Evolutionary conservation across 306 rosid species (phyloP), one percentile per base, ranked within the genome.

Genomic region (Cercis canadensis): DNA sequence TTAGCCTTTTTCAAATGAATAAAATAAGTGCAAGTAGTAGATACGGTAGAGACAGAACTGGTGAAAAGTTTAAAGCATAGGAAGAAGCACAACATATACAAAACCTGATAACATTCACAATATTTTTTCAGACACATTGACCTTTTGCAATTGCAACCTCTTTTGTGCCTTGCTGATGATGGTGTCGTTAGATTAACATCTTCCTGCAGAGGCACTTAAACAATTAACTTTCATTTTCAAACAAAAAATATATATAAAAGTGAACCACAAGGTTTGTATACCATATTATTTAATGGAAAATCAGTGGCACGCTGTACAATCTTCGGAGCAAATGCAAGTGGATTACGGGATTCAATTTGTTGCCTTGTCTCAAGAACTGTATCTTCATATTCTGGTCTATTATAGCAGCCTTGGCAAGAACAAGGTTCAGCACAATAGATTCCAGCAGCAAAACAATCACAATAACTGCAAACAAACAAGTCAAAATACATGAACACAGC

Each of bases 371-470:
- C 86, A 39, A 17, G 13, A 83, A 89, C 84, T 8, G 16, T 82
- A 7, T 73, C 85, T 68, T 61, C 76, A 70, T 80, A 21, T 52
- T 87, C 82, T 4, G 60, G 73, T 79, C 53, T 85, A 79, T 92
- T 92, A 49, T 64, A 74, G 85, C 97, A 92, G 54, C 79, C 84
- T 76, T 80, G 78, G 77, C 96, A 92, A 74, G 85, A 55, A 84
- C 97, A 89, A 55, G 65, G 2, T 11, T 75, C 84, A 6, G 41
- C 21, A 71, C 97, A 92, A 66, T 74, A 85, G 47, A 18, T 4
- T 55, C 93, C 91, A 16, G 83, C 76, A 21, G 86, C 66, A 85
- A 92, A 92, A 72, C 97, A 92, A 15, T 89, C 88, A 57, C 97
- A 92, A 41, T 92, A 92, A 75, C 93, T 92, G 84, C 24, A 61